These are phyloP conservation scores for Suillus tomentosus DNA, from an alignment of 768 basidiomycete species.

Conservation along the genomic window DNA sequence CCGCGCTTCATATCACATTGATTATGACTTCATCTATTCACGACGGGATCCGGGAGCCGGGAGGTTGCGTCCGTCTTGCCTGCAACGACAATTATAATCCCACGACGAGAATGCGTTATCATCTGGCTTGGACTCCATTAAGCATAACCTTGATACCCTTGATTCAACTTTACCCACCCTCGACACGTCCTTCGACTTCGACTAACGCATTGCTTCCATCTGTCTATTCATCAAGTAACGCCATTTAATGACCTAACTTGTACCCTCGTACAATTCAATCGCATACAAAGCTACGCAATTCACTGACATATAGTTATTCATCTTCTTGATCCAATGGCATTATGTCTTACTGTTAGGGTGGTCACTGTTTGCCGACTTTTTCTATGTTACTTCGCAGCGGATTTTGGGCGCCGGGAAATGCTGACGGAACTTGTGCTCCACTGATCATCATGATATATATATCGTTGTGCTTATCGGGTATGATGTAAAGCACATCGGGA, in stretches of 20 bases:
- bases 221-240: constrained; percentile 21
- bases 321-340: constrained; percentile 13
- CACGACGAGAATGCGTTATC: constrained; percentile 11
- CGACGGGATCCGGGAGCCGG: constrained; percentile 6
- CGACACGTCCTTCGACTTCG: constrained; percentile 13
- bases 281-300: constrained; percentile 8
- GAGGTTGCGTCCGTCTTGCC: constrained; percentile 3
- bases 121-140: constrained; percentile 21
- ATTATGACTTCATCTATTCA: constrained; percentile 15
- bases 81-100: constrained; percentile 11
- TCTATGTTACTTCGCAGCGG: constrained; percentile 6
- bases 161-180: constrained; percentile 32
- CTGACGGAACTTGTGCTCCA: constrained; percentile 13
- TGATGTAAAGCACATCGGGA: constrained; percentile 1
- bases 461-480: constrained; percentile 10
- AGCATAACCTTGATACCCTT: constrained; percentile 34
- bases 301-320: constrained; percentile 14
- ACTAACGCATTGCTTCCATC: constrained; percentile 19
- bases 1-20: constrained; percentile 10
- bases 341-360: neutral
- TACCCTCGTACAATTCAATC: constrained; percentile 28
- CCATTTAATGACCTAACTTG: constrained; percentile 28
- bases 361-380: constrained; percentile 2
- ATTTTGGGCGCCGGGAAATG: constrained; percentile 14
- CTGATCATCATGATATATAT: constrained; percentile 12